Base-by-base conservation (phyloP, 2,329 filamentous ascomycete genomes). In the Aureobasidium uvarum region DNA sequence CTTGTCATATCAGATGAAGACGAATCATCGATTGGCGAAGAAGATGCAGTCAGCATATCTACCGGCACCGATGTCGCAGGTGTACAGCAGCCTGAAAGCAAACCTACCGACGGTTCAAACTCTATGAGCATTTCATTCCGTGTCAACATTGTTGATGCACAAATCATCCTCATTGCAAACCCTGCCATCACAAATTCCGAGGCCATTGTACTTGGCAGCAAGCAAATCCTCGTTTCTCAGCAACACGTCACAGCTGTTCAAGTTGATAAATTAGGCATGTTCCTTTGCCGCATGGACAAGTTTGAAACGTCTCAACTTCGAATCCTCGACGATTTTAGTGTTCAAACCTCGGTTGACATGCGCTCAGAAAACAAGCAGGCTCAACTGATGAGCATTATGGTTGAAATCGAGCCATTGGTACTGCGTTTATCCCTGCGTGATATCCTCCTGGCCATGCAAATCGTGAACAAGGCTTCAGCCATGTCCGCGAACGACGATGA, bases 261-360 rank as follows among this genome's bases (percentile, higher is more conserved):
- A 74, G 87, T 99, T 2, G 93, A 92, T 8, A 89, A 98, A 73
- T 86, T 98, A 62, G 95, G 95, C 71, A 99, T 99, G 95, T 99
- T 97, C 76, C 78, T 99, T 38, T 99, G 96, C 74, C 90, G 95
- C 14, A 99, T 99, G 95, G 96, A 99, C 76, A 91, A 88, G 68
- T 98, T 98, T 71, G 94, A 99, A 70, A 92, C 90, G 3, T 93
- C 89, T 46, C 87, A 92, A 43, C 83, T 99, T 54, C 88, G 95
- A 20, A 96, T 99, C 67, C 85, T 99, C 38, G 96, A 99, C 74
- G 93, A 99, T 76, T 99, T 99, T 75, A 96, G 92, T 2, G 81
- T 98, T 11, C 90, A 95, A 68, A 83, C 96, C 71, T 95, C 91
- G 2, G 86, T 99, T 81, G 94, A 99, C 72, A 87, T 86, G 69